phyloP scores from a whole-genome alignment of 1,284 basidiomycete species.

The Clitocybe nebularis region DNA sequence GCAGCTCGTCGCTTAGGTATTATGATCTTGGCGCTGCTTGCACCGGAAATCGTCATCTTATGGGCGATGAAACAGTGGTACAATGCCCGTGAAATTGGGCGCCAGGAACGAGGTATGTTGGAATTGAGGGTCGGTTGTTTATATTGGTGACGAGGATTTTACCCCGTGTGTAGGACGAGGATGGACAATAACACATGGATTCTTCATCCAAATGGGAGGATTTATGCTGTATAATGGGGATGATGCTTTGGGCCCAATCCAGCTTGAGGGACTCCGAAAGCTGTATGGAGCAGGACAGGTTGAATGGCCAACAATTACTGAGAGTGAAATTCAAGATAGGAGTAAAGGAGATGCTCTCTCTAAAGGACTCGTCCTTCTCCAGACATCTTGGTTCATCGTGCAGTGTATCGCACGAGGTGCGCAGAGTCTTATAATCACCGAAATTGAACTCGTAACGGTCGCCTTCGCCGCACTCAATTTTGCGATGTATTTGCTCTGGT shows the following conservation, averaged over 20 bases:
- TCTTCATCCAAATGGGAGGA: constrained; percentile 26
- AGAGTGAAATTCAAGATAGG: constrained; percentile 16
- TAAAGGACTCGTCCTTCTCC: constrained; percentile 6
- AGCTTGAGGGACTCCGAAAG: neutral
- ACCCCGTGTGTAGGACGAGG: neutral
- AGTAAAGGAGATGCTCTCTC: constrained; percentile 12
- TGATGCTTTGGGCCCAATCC: neutral
- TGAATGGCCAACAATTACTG: constrained; percentile 1
- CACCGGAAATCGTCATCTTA: constrained; percentile 22
- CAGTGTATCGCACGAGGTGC: constrained; percentile 3
- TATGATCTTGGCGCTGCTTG: constrained; percentile 21
- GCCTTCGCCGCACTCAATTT: neutral
- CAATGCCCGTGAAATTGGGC: constrained; percentile 12
- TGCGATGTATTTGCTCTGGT: constrained; percentile 4
- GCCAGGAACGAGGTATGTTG: no score
- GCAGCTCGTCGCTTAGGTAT: constrained; percentile 11
- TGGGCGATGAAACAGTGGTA: constrained; percentile 25
- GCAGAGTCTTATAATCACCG: constrained; percentile 5
- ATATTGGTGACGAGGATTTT: no score
- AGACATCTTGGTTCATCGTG: constrained; percentile 9
- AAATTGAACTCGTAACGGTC: constrained; percentile 1
- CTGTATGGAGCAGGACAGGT: neutral
- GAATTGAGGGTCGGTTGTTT: no score
- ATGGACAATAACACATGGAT: constrained; percentile 22
- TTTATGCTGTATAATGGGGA: constrained; percentile 17